Base-by-base conservation (phyloP, 331 rosid species). In the Acacia pycnantha region DNA sequence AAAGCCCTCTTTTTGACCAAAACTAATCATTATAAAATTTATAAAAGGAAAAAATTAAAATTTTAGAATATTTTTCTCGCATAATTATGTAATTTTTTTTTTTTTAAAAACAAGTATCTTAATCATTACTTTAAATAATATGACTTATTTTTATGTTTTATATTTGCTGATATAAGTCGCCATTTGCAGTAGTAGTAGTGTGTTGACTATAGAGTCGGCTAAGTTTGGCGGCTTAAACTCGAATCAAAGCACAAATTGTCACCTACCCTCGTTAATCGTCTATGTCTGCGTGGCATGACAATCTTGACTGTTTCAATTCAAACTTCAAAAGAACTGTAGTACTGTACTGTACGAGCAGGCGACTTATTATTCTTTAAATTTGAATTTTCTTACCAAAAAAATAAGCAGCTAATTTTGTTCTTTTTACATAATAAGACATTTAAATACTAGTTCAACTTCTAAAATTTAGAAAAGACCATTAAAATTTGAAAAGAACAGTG, bases 141-240 rank as follows among this genome's bases (percentile, higher is more conserved):
- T 58, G 31, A 24, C 31, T n/a, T 22, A 11, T 16, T 3, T 54
- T 22, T 58, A 58, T 3, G 24, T 58, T 58, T n/a, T 58, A 58
- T 58, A 22, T 58, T 18, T 58, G 13, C 22, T 58, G 22, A 58
- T 58, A 11, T 18, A n/a, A n/a, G 6, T 22, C 15, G 8, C 22
- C 29, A 22, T 56, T 56, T n/a, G 4, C 47, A 24, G 67, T 26
- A 1, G 3, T 58, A 6, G 46, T 8, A 43, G 46, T 2, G 13
- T 56, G 1, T 59, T 59, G 67, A 53, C 79, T 53, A 59, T 33
- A 53, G 56, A 37, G 77, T 79, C 77, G 82, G 81, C 73, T 77
- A 4, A 65, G 64, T 51, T 73, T 19, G 66, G 48, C 24, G 29
- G 68, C 61, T 24, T 69, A 46, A 70, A 78, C 56, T 51, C 14